Conservation (phyloP, 345 rosid genomes). For the Geranium brycei region DNA sequence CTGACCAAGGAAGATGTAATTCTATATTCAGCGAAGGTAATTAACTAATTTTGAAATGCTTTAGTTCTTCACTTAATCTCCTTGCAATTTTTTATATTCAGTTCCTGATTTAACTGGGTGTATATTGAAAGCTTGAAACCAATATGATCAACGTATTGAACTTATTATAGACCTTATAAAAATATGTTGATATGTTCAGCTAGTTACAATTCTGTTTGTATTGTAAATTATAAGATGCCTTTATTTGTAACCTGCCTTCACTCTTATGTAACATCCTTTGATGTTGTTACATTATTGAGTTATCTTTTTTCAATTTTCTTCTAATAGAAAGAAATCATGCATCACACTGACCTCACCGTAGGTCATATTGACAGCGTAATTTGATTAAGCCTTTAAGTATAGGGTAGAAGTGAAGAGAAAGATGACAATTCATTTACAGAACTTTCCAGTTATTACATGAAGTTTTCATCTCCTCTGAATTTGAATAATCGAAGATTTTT, state of each 20-base stretch:
- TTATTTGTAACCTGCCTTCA: neutral
- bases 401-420: neutral
- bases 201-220: neutral
- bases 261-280: too few species aligned
- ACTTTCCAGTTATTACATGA: neutral
- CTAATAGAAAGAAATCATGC: too few species aligned
- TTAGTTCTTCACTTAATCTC: conserved; percentile 3
- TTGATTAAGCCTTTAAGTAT: neutral
- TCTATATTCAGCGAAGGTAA: conserved; percentile 92
- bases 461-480: neutral
- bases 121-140: neutral
- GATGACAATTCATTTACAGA: neutral
- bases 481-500: too few species aligned
- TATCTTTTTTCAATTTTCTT: too few species aligned
- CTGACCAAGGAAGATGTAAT: conserved; percentile 73
- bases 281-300: too few species aligned
- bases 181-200: neutral
- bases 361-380: too few species aligned
- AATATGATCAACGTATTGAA: too few species aligned
- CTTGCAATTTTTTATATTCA: neutral
- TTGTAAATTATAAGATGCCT: too few species aligned
- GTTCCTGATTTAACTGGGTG: conserved; percentile 5
- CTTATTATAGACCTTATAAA: too few species aligned
- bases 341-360: too few species aligned
- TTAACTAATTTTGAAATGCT: neutral